A percentile compares a stretch with the other conserved stretches of the same genome.
These are phyloP conservation scores for Neurospora hispaniola DNA, from an alignment of 495 filamentous ascomycete genomes.

Conservation along the genomic window DNA sequence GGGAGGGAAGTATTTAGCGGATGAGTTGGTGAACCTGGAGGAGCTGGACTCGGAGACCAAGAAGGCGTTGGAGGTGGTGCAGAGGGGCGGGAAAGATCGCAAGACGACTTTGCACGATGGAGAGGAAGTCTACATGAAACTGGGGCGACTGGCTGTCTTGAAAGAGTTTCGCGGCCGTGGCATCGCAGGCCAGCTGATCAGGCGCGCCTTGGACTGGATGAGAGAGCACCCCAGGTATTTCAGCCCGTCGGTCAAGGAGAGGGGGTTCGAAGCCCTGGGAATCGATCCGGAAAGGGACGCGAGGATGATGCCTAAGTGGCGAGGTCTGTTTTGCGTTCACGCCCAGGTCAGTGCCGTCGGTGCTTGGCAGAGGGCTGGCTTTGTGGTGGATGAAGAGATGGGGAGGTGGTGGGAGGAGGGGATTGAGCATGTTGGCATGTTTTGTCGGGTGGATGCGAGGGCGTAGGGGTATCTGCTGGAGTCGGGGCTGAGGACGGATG, in stretches of 20 bases:
- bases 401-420: constrained; percentile 77
- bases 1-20: constrained; percentile 30
- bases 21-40: constrained; percentile 15
- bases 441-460: constrained; percentile 24
- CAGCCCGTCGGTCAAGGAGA: constrained; percentile 34
- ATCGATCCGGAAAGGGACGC: constrained; percentile 9
- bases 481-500: background rate
- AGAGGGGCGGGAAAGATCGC: constrained; percentile 16
- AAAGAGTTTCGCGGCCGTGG: constrained; percentile 51
- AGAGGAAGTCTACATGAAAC: constrained; percentile 63
- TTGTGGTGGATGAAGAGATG: constrained; percentile 56
- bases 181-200: constrained; percentile 51
- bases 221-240: constrained; percentile 40
- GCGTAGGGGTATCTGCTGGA: background rate
- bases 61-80: background rate
- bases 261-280: constrained; percentile 31
- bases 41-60: background rate
- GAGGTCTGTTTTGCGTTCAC: constrained; percentile 62
- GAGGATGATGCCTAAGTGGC: constrained; percentile 42
- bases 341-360: constrained; percentile 53
- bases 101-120: constrained; percentile 40
- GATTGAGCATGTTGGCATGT: constrained; percentile 81
- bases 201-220: constrained; percentile 53
- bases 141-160: constrained; percentile 65
- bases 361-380: constrained; percentile 57